Evolutionary conservation across 1,139 yeast genomes (phyloP).

Genomic region (Hyphopichia fennica): DNA sequence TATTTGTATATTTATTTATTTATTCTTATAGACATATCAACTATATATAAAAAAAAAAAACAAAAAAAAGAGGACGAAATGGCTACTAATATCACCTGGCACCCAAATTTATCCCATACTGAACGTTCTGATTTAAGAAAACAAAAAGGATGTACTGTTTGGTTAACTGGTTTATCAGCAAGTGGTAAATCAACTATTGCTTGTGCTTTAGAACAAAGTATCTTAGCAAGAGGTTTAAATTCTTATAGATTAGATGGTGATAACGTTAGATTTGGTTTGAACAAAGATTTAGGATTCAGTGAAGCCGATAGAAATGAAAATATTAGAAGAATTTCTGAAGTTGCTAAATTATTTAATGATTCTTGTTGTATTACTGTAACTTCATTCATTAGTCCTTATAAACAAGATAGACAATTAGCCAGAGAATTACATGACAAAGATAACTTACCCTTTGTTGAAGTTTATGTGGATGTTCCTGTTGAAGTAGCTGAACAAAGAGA

Average conservation of each 20-base stretch:
- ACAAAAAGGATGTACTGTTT: conserved; percentile 86
- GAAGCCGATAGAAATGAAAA: conserved; percentile 92
- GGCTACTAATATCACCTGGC: conserved; percentile 98
- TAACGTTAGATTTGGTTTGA: conserved; percentile 88
- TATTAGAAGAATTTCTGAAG: conserved; percentile 92
- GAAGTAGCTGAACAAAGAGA: conserved; percentile 95
- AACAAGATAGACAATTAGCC: conserved; percentile 79
- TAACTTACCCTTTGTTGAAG: conserved; percentile 82
- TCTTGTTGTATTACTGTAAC: conserved; percentile 83
- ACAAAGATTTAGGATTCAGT: conserved; percentile 90
- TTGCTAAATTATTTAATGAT: conserved; percentile 86
- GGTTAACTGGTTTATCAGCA: conserved; percentile 96
- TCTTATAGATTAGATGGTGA: conserved; percentile 94
- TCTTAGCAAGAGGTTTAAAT: conserved; percentile 64
- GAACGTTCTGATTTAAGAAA: conserved; percentile 73
- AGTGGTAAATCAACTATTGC: conserved; percentile 96
- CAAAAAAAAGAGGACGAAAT: conserved; percentile 36
- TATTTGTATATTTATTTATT: no score
- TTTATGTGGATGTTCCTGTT: conserved; percentile 87
- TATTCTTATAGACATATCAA: not conserved
- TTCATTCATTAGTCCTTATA: conserved; percentile 90
- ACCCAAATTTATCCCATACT: conserved; percentile 77
- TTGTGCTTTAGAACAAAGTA: conserved; percentile 83
- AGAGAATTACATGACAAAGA: conserved; percentile 78
- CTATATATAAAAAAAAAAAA: no score